Conservation (phyloP, 176 grass and related monocot genomes). For the Aegilops speltoides region DNA sequence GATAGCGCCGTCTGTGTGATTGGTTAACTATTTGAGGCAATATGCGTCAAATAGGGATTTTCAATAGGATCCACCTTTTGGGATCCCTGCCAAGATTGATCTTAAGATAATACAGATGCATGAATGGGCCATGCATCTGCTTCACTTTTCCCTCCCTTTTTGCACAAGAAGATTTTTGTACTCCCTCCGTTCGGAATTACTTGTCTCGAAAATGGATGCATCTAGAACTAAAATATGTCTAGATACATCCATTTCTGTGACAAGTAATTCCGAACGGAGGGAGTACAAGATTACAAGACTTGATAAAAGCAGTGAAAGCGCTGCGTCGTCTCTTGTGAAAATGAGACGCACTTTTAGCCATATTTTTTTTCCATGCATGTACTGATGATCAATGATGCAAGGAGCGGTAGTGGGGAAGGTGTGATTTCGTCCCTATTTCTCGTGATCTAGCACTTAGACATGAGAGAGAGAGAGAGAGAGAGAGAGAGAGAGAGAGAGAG, state of each 20-base stretch:
- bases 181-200: too few relatives aligned
- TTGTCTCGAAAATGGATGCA: too few relatives aligned
- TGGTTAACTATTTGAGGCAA: too few relatives aligned
- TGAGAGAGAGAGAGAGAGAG: not conserved
- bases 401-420: conserved; percentile 24
- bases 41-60: too few relatives aligned
- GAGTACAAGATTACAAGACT: not conserved
- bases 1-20: too few relatives aligned
- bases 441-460: not conserved
- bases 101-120: not conserved
- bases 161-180: not conserved
- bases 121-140: not conserved
- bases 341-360: conserved; percentile 5
- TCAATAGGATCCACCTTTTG: too few relatives aligned
- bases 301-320: not conserved
- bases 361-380: not conserved
- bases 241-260: too few relatives aligned
- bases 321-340: conserved; percentile 31
- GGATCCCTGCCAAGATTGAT: too few relatives aligned
- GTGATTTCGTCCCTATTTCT: conserved; percentile 6
- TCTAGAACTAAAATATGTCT: too few relatives aligned
- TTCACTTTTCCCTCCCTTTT: not conserved
- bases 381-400: conserved; percentile 42
- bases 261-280: too few relatives aligned
- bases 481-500: not conserved